phyloP scores from a whole-genome alignment of 2,329 filamentous ascomycete genomes.

The Colletotrichum sp. region DNA sequence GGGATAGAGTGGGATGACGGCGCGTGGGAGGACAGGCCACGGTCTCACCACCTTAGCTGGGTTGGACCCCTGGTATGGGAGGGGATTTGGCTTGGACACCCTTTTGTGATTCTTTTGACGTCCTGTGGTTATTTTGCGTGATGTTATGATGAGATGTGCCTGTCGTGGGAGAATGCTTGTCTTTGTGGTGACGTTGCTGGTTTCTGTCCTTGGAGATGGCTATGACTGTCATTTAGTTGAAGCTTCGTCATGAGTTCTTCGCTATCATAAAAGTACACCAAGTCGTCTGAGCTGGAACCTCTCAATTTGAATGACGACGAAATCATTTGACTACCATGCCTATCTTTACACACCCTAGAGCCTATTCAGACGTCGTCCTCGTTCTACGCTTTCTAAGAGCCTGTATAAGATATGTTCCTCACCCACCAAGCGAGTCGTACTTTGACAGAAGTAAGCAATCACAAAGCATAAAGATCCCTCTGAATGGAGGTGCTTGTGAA shows the following conservation, averaged over 20 bases:
- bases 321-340: not conserved
- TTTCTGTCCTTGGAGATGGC: not conserved
- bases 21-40: not conserved
- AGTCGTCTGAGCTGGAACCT: not conserved
- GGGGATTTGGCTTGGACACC: not conserved
- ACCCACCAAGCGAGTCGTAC: not conserved
- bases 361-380: not conserved
- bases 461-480: fast-evolving
- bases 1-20: not conserved
- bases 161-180: not conserved
- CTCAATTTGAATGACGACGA: not conserved
- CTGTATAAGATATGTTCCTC: not conserved
- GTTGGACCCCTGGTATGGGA: not conserved
- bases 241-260: not conserved
- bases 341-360: not conserved
- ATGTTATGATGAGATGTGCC: not conserved
- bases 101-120: not conserved
- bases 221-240: not conserved
- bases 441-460: not conserved
- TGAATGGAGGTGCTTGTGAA: not conserved
- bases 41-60: not conserved
- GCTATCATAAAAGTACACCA: not conserved
- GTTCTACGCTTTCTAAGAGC: not conserved
- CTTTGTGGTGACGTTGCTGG: not conserved
- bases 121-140: not conserved